Evolutionary conservation across 441 rosid genomes (phyloP).

Genomic region (Populus hybrid): DNA sequence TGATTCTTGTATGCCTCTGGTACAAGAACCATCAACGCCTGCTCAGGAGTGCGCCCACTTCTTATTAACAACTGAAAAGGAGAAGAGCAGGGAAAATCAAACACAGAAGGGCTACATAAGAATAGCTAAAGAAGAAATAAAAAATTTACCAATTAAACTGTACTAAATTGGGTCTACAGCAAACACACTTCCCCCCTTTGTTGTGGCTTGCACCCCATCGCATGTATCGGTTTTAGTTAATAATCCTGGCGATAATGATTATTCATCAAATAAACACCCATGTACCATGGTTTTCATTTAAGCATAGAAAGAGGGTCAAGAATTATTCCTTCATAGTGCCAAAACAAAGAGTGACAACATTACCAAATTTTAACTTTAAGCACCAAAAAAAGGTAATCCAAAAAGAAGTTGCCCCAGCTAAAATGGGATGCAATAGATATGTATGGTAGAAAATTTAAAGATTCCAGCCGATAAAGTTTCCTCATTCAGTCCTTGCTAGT

Average conservation of each 20-base stretch:
- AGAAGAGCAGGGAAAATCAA: conserved; percentile 23
- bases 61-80: conserved; percentile 74
- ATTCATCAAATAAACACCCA: conserved; percentile 5
- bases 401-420: neutral
- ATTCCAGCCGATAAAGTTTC: neutral
- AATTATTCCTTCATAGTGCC: neutral
- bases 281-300: neutral
- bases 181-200: conserved; percentile 18
- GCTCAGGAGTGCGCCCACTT: conserved; percentile 92
- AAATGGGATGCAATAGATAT: conserved; percentile 3
- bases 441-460: neutral
- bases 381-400: neutral
- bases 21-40: conserved; percentile 96
- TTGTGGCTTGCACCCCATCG: conserved; percentile 15
- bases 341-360: neutral
- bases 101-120: conserved; percentile 4
- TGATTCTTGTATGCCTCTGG: conserved; percentile 99
- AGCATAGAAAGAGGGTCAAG: neutral
- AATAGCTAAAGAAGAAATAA: neutral
- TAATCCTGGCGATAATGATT: neutral
- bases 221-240: neutral
- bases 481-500: neutral
- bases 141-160: conserved; percentile 15
- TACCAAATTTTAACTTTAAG: neutral
- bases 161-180: conserved; percentile 14